phyloP scores from a whole-genome alignment of 371 early-diverging fungal species.

The Gilbertella persicaria region DNA sequence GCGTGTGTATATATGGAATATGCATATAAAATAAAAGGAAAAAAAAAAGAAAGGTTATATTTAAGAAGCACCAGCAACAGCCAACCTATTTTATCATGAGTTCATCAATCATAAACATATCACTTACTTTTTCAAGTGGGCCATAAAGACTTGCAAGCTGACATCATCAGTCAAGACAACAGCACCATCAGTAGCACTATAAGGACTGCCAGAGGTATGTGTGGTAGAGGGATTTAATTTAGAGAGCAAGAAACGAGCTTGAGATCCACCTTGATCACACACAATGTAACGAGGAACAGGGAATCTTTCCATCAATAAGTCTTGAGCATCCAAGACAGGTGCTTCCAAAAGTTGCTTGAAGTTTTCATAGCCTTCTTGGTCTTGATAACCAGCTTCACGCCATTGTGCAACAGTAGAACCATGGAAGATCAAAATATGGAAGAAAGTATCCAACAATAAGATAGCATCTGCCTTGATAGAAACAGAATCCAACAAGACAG shows the following conservation, averaged over 20 bases:
- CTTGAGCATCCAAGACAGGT: slow-evolving; percentile 89
- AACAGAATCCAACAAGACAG: slow-evolving; percentile 97
- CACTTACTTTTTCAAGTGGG: slow-evolving; percentile 88
- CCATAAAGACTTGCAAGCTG: slow-evolving; percentile 95
- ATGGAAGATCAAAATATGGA: slow-evolving; percentile 56
- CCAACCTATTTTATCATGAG: slow-evolving; percentile 28
- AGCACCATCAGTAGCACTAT: slow-evolving; percentile 67
- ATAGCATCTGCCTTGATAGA: slow-evolving; percentile 97
- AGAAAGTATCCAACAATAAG: slow-evolving; percentile 95
- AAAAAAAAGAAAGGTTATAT: background rate
- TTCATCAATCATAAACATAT: background rate
- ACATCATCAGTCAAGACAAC: slow-evolving; percentile 99
- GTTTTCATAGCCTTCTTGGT: slow-evolving; percentile 63
- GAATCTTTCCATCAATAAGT: slow-evolving; percentile 92
- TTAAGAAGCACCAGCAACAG: slow-evolving; percentile 53
- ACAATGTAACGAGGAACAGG: slow-evolving; percentile 99
- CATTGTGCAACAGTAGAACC: slow-evolving; percentile 71
- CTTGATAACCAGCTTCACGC: slow-evolving; percentile 54
- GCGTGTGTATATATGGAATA: too few species aligned
- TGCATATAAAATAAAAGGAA: background rate
- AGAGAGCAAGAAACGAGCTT: slow-evolving; percentile 98
- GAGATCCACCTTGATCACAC: slow-evolving; percentile 97
- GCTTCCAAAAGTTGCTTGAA: slow-evolving; percentile 93
- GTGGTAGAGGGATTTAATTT: slow-evolving; percentile 99
- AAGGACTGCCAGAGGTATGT: slow-evolving; percentile 75